Conservation (phyloP, 1,284 basidiomycete species). For the Fomes fomentarius region DNA sequence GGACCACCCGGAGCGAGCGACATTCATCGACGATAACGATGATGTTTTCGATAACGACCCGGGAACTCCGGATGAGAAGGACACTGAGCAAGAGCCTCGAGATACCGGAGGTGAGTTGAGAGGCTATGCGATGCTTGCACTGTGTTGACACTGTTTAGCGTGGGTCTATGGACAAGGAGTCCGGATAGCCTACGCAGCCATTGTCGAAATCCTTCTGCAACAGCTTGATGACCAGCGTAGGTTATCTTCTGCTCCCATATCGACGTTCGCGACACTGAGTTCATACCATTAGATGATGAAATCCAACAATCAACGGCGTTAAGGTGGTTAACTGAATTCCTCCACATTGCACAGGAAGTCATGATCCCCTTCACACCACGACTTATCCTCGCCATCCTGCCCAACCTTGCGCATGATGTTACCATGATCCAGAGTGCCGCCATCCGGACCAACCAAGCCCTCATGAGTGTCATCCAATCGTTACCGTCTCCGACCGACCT, state of each 20-base stretch:
- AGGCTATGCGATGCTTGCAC: not conserved
- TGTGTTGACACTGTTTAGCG: constrained; percentile 46
- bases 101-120: constrained; percentile 62
- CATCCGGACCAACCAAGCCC: constrained; percentile 82
- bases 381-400: constrained; percentile 90
- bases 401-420: constrained; percentile 92
- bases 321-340: constrained; percentile 91
- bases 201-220: constrained; percentile 93
- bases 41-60: constrained; percentile 35
- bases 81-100: constrained; percentile 55
- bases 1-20: constrained; percentile 30
- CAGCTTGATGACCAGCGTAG: constrained; percentile 86
- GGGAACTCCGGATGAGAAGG: constrained; percentile 44
- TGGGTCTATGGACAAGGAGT: constrained; percentile 96
- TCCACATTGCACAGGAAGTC: constrained; percentile 87
- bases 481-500: constrained; percentile 73
- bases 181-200: constrained; percentile 87
- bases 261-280: not conserved
- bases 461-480: constrained; percentile 85
- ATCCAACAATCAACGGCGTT: constrained; percentile 89
- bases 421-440: constrained; percentile 90
- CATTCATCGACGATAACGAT: constrained; percentile 58
- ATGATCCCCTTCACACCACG: constrained; percentile 95
- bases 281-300: constrained; percentile 68
- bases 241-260: not conserved